Base-by-base conservation (phyloP, 495 filamentous ascomycete species). In the Trichoderma asperelloides region DNA sequence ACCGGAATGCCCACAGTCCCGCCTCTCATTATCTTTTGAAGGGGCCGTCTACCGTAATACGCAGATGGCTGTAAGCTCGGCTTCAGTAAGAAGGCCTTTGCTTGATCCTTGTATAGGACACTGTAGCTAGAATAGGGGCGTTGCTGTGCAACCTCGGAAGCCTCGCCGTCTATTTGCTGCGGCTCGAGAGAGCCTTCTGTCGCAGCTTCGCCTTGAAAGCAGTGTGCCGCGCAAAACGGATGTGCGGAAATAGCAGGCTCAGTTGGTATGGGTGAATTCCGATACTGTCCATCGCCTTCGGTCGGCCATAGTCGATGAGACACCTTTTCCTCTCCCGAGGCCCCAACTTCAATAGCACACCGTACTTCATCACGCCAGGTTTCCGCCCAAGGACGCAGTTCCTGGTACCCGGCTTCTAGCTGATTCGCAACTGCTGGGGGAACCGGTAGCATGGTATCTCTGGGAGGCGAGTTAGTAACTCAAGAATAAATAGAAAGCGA, bases 301-400 rank as follows among this genome's bases (percentile, higher is more conserved):
- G 88, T 85, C 0, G 90, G 88, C 91, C 91, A 96, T 5, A 97
- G 78, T 12, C 80, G 84, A 74, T 96, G 88, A 18, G 88, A 82
- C 7, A 97, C 86, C 77, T 97, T 98, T 75, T 93, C 85, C 74
- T 98, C 95, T 2, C 94, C 95, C 66, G 91, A 84, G 11, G 92
- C 86, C 0, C 95, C 95, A 68, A 97, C 91, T 62, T 97, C 91
- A 12, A 96, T 82, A 16, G 95, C 96, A 73, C 91, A 96, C 68
- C 89, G 88, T 15, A 98, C 81, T 75, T 98, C 93, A 74, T 97
- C 93, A 62, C 84, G 84, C 92, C 96, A 98, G 0, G 94, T 96
- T 69, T 95, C 84, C 1, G 91, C 93, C 90, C 93, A 97, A 0
- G 92, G 91, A 64, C 88, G 88, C 47, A 98, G 82, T 69, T 95